Percentiles rank a stretch among this genome's conserved stretches.
Conservation (phyloP, 1,284 basidiomycete genomes). For the Papiliotrema terrestris region DNA sequence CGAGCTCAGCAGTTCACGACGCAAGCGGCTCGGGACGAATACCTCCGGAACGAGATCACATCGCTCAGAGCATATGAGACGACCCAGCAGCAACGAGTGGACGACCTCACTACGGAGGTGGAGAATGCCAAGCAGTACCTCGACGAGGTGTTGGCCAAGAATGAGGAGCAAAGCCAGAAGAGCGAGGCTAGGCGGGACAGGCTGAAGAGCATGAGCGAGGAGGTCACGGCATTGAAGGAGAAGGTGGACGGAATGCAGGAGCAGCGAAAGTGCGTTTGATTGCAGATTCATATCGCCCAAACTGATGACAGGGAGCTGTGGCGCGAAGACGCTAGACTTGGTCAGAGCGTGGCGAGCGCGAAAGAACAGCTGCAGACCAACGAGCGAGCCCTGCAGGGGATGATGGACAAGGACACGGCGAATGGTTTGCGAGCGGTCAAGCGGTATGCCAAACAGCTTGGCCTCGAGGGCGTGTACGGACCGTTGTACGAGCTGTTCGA, state of each 20-base stretch:
- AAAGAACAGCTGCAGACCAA: slow-evolving; percentile 73
- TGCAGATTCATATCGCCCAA: too few species aligned
- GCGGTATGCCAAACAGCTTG: slow-evolving; percentile 69
- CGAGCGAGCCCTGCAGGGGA: slow-evolving; percentile 74
- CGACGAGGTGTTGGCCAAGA: slow-evolving; percentile 64
- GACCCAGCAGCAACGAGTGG: slow-evolving; percentile 59
- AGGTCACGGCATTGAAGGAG: slow-evolving; percentile 64
- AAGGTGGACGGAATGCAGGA: slow-evolving; percentile 70
- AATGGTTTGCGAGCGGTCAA: slow-evolving; percentile 80
- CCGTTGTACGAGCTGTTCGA: slow-evolving; percentile 92
- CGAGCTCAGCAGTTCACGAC: slow-evolving; percentile 80
- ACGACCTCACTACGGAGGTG: slow-evolving; percentile 63
- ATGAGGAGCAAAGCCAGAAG: slow-evolving; percentile 59
- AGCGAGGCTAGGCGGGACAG: slow-evolving; percentile 65
- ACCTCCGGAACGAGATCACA: slow-evolving; percentile 67
- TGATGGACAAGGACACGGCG: slow-evolving; percentile 97
- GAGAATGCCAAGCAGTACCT: slow-evolving; percentile 71
- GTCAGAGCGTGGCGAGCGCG: slow-evolving; percentile 70
- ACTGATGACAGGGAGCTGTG: slow-evolving; percentile 63
- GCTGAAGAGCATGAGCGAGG: slow-evolving; percentile 70
- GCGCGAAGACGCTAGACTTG: slow-evolving; percentile 89
- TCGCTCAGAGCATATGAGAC: slow-evolving; percentile 62
- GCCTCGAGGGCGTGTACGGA: slow-evolving; percentile 76
- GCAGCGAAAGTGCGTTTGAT: slow-evolving; percentile 71
- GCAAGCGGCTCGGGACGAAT: slow-evolving; percentile 74